Evolutionary conservation across 768 basidiomycete species (phyloP), one percentile per base, ranked within the genome.

Genomic region (Rhodotorula kratochvilovae): DNA sequence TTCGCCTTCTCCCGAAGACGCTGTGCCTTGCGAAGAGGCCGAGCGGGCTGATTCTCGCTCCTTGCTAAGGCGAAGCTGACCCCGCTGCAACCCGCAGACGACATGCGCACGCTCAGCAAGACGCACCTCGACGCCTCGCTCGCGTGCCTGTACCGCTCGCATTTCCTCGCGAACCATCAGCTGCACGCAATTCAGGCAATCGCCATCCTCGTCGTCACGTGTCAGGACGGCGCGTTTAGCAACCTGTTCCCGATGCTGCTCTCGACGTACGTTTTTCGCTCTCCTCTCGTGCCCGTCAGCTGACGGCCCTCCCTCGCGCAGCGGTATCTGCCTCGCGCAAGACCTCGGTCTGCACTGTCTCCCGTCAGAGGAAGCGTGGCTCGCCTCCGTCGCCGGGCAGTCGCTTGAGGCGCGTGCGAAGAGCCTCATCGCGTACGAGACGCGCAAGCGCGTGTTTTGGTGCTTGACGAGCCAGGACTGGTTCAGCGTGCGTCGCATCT

Each of bases 181-280:
- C 36, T 68, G 5, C 48, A 58, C 35, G 61, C 61, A 3, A 7
- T 62, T 1, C 67, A 68, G 33, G 61, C 67, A 2, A 68, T 68
- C 48, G 13, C 46, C 3, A 55, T 66, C 56, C 64, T 66, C 56
- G 64, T 66, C 35, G 21, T 66, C 25, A 19, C 15, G 5, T 57
- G 45, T 8, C 64, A 66, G 46, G 64, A 66, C 46, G 64, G 56
- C 43, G 46, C 56, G 45, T 23, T 39, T 19, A 58, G 55, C 25
- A 66, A 58, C 56, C 55, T 66, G 10, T 66, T 66, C 56, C 64
- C 64, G 2, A 35, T n/a, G 56, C 61, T 68, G 1, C 61, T 68
- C 46, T 58, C 67, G 35, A 46, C 54, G 46, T 46, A 23, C 45
- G 45, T 46, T 23, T 17, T 2, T 46, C 45, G 19, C 10, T 17